Percentiles rank a stretch among this genome's conserved stretches.
Conservation (phyloP, 305 asterid genomes). For the Fraxinus nigra region DNA sequence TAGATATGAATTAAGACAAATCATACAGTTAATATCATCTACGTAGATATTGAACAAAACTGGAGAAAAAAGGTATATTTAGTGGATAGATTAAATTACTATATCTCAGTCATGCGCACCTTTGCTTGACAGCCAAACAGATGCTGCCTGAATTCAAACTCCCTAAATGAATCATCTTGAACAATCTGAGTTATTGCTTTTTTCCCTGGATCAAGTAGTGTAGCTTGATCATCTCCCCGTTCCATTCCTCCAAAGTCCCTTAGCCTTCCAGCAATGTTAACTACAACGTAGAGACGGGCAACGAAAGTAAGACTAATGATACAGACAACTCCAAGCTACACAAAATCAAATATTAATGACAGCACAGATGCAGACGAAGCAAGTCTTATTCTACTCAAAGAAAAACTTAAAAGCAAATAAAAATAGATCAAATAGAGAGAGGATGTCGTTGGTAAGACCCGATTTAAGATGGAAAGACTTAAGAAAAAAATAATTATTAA, state of each 20-base stretch:
- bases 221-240: constrained; percentile 85
- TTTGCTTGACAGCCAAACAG: constrained; percentile 97
- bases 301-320: constrained; percentile 26
- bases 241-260: constrained; percentile 95
- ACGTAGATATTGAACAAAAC: constrained; percentile 16
- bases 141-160: constrained; percentile 96
- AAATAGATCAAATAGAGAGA: not conserved
- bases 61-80: not conserved
- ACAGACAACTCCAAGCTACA: constrained; percentile 9
- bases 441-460: not conserved
- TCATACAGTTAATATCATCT: constrained; percentile 18
- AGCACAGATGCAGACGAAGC: constrained; percentile 5
- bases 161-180: constrained; percentile 91
- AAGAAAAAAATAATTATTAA: not conserved
- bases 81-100: constrained; percentile 5
- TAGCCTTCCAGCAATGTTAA: constrained; percentile 62
- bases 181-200: constrained; percentile 77
- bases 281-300: constrained; percentile 40
- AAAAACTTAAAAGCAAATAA: not conserved
- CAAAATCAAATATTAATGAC: not conserved
- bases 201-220: constrained; percentile 70
- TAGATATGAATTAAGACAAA: not conserved
- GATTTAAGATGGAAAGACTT: not conserved
- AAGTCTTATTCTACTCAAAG: constrained; percentile 2
- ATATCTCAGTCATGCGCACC: constrained; percentile 46